These are phyloP conservation scores for Paradendryphiella salina DNA, from an alignment of 2,329 filamentous ascomycete genomes.

Conservation along the genomic window DNA sequence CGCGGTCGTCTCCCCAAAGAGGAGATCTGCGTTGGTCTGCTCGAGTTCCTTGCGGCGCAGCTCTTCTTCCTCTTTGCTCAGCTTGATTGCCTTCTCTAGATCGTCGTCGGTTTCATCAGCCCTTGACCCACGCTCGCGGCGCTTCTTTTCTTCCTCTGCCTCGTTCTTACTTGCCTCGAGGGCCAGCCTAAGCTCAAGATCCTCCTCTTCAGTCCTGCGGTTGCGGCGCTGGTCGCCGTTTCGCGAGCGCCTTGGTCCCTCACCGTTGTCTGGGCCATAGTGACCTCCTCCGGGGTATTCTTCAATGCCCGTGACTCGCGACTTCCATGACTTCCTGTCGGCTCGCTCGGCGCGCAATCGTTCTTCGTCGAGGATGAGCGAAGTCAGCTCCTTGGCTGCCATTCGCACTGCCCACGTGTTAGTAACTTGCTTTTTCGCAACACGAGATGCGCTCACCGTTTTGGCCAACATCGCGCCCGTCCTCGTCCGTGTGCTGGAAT, in stretches of 20 bases:
- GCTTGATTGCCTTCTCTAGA: slow-evolving; percentile 88
- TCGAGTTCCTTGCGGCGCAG: slow-evolving; percentile 82
- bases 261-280: slow-evolving; percentile 43
- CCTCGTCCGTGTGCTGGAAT: slow-evolving; percentile 95
- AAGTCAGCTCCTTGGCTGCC: slow-evolving; percentile 92
- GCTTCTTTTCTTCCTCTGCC: slow-evolving; percentile 85
- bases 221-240: slow-evolving; percentile 42
- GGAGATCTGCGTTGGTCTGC: slow-evolving; percentile 76
- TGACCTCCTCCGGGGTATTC: slow-evolving; percentile 63
- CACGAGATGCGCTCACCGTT: slow-evolving; percentile 70
- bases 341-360: slow-evolving; percentile 84
- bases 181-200: slow-evolving; percentile 85
- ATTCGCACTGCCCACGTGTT: slow-evolving; percentile 70
- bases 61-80: slow-evolving; percentile 94
- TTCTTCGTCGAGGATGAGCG: slow-evolving; percentile 91
- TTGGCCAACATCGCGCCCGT: slow-evolving; percentile 91
- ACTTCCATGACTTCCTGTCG: slow-evolving; percentile 95
- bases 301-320: slow-evolving; percentile 88
- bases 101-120: slow-evolving; percentile 72
- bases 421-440: slow-evolving; percentile 10
- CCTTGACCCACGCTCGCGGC: slow-evolving; percentile 60
- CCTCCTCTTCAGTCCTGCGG: slow-evolving; percentile 72
- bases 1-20: slow-evolving; percentile 81
- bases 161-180: slow-evolving; percentile 94
- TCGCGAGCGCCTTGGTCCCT: slow-evolving; percentile 47